A percentile compares a stretch with the other conserved stretches of the same genome.
These are phyloP conservation scores for Fusarium sp. DNA, from an alignment of 2,329 filamentous ascomycete genomes.

Conservation along the genomic window DNA sequence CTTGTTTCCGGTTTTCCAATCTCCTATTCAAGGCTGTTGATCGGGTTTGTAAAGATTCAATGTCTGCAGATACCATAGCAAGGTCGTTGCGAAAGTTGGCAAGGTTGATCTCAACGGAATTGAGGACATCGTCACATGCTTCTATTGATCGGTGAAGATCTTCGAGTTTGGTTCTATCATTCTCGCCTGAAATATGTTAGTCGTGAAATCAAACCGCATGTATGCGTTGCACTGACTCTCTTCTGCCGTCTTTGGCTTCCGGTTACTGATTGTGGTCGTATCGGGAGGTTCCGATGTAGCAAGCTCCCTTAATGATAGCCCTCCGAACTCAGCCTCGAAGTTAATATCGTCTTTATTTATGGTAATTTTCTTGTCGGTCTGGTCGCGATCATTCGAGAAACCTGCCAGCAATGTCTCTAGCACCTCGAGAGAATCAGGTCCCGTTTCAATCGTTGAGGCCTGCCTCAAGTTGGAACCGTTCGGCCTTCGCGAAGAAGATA, in stretches of 20 bases:
- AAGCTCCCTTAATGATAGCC: slow-evolving; percentile 80
- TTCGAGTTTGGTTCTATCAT: slow-evolving; percentile 86
- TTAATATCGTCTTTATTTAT: slow-evolving; percentile 68
- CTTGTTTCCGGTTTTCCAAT: slow-evolving; percentile 87
- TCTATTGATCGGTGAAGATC: slow-evolving; percentile 89
- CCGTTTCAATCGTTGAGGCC: slow-evolving; percentile 62
- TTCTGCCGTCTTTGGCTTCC: slow-evolving; percentile 72
- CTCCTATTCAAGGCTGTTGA: slow-evolving; percentile 86
- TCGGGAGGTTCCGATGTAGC: slow-evolving; percentile 55
- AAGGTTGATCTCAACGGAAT: slow-evolving; percentile 92
- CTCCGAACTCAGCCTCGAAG: slow-evolving; percentile 81
- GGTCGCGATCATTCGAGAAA: slow-evolving; percentile 33
- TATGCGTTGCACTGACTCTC: slow-evolving; percentile 70
- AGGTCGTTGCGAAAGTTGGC: slow-evolving; percentile 94
- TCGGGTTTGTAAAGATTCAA: slow-evolving; percentile 89
- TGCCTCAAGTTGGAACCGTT: slow-evolving; percentile 79
- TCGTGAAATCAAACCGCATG: not conserved
- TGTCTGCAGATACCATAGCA: slow-evolving; percentile 91
- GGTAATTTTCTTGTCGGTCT: slow-evolving; percentile 26
- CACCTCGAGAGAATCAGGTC: slow-evolving; percentile 77
- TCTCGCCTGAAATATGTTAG: slow-evolving; percentile 69
- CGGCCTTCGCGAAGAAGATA: slow-evolving; percentile 70
- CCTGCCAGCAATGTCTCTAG: slow-evolving; percentile 64
- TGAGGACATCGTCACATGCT: slow-evolving; percentile 92
- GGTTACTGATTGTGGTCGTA: slow-evolving; percentile 43